Evolutionary conservation across 2,329 filamentous ascomycete species (phyloP).

Genomic region (Penicillium sp.): DNA sequence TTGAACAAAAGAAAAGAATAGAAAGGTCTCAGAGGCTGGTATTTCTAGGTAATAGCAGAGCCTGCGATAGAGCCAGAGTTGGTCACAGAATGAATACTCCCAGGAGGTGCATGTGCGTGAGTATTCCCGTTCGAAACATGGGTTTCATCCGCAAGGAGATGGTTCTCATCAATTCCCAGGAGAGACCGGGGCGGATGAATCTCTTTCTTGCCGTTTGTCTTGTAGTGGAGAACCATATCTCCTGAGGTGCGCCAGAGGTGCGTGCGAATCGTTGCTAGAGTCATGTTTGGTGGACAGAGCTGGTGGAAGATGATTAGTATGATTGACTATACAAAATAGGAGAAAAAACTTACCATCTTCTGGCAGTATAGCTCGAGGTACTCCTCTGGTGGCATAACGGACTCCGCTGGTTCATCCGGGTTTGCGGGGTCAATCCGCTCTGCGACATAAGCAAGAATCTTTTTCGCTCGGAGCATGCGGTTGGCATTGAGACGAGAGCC

Average conservation of each 20-base stretch:
- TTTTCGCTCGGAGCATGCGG: conserved; percentile 91
- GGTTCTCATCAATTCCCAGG: conserved; percentile 18
- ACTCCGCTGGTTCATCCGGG: conserved; percentile 57
- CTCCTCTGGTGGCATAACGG: conserved; percentile 75
- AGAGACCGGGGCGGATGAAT: conserved; percentile 31
- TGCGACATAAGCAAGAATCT: conserved; percentile 87
- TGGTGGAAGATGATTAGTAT: conserved; percentile 22
- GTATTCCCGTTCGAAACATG: conserved; percentile 22
- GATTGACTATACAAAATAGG: not conserved
- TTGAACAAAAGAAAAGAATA: not conserved
- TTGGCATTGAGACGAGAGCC: conserved; percentile 95
- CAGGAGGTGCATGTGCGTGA: conserved; percentile 22
- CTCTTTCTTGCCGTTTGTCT: conserved; percentile 76
- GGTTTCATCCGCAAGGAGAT: conserved; percentile 9
- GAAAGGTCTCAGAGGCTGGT: not conserved
- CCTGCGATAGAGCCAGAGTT: conserved; percentile 30
- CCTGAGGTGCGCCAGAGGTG: conserved; percentile 95
- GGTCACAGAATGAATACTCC: conserved; percentile 32
- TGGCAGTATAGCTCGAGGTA: conserved; percentile 96
- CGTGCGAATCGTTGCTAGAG: conserved; percentile 84
- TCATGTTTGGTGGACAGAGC: conserved; percentile 74
- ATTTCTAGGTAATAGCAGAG: conserved; percentile 14
- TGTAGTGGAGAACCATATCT: conserved; percentile 88
- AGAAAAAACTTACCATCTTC: conserved; percentile 62
- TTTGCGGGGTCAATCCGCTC: conserved; percentile 77